Evolutionary conservation across 257 asterid species (phyloP).

Genomic region (Solanum megistacrolobum): DNA sequence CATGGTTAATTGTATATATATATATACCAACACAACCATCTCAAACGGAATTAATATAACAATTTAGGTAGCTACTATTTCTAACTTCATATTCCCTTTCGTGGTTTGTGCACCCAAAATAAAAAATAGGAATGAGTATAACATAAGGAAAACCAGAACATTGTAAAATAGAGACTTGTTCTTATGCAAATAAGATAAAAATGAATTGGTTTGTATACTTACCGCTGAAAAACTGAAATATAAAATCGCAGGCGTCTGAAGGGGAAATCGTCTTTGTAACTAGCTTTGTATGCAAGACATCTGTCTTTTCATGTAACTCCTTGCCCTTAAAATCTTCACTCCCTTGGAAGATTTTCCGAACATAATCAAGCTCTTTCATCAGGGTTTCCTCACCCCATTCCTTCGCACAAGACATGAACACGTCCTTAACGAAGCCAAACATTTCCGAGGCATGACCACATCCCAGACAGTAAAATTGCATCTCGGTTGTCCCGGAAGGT

Average conservation of each 20-base stretch:
- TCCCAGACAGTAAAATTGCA: conserved; percentile 92
- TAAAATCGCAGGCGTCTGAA: conserved; percentile 58
- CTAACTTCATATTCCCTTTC: not conserved
- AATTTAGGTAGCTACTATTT: not conserved
- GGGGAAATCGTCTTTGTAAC: conserved; percentile 52
- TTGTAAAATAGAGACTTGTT: not conserved
- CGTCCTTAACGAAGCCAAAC: conserved; percentile 93
- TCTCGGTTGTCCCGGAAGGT: conserved; percentile 54
- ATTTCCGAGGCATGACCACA: conserved; percentile 87
- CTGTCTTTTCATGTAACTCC: conserved; percentile 62
- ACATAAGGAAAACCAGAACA: not conserved
- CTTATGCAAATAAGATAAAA: not conserved
- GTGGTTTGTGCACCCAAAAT: not conserved
- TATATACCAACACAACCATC: not conserved
- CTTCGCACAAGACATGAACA: conserved; percentile 60
- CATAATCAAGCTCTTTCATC: conserved; percentile 80
- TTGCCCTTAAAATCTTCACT: conserved; percentile 84
- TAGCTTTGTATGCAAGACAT: conserved; percentile 52
- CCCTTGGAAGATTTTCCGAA: conserved; percentile 50
- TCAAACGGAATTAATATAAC: not conserved
- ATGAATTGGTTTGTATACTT: conserved; percentile 22
- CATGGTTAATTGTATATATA: not conserved
- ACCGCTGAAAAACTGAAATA: conserved; percentile 70
- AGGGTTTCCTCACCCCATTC: conserved; percentile 66
- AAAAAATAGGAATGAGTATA: not conserved